These are phyloP conservation scores for Xylaria sp. DNA, from an alignment of 2,329 filamentous ascomycete genomes.

Conservation along the genomic window DNA sequence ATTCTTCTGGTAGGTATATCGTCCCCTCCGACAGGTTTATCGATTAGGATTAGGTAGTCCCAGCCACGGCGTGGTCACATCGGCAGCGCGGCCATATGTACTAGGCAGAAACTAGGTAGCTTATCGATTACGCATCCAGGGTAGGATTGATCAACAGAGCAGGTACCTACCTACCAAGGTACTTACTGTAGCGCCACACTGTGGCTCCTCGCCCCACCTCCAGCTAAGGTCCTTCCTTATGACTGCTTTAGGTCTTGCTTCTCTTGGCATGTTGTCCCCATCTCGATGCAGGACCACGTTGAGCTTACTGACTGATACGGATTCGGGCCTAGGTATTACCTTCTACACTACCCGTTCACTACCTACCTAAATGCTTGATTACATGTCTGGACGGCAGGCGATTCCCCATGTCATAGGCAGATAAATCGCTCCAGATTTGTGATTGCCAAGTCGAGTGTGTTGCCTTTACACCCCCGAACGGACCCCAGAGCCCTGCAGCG, in stretches of 20 bases:
- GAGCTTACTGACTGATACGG: constrained; percentile 34
- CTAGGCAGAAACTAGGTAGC: no score
- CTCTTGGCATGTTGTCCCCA: constrained; percentile 31
- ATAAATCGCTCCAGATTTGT: constrained; percentile 1
- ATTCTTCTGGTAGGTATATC: constrained; percentile 24
- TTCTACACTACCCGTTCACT: constrained; percentile 10
- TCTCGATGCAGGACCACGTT: constrained; percentile 33
- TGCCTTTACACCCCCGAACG: constrained; percentile 16
- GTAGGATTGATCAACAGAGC: no score
- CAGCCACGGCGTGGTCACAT: constrained; percentile 7
- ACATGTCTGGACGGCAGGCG: not conserved
- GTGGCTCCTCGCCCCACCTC: constrained; percentile 22
- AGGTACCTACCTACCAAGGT: not conserved
- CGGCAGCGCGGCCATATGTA: not conserved
- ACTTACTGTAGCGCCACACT: constrained; percentile 16
- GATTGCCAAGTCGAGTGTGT: constrained; percentile 25
- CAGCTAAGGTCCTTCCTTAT: not conserved
- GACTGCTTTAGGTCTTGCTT: not conserved
- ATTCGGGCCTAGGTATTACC: constrained; percentile 17
- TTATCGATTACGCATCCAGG: not conserved
- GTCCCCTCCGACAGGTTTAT: constrained; percentile 34
- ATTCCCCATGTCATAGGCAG: constrained; percentile 9
- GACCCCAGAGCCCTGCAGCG: constrained; percentile 24
- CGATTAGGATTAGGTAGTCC: constrained; percentile 24
- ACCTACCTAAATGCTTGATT: constrained; percentile 5